Conservation (phyloP, 2,329 filamentous ascomycete genomes). For the Stagonosporopsis tanaceti region DNA sequence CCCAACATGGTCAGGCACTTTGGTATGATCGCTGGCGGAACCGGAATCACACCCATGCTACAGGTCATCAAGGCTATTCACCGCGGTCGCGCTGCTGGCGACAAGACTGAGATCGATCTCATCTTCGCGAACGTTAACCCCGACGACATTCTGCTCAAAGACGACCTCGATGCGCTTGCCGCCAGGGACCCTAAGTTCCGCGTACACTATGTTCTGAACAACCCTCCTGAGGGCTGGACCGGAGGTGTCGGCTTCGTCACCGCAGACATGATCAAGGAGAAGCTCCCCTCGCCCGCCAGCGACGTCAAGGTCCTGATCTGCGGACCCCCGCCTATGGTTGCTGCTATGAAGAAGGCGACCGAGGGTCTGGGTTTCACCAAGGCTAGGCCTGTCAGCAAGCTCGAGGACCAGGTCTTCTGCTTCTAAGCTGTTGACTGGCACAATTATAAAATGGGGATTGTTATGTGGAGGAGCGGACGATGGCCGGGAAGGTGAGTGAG, state of each 20-base stretch:
- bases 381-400: slow-evolving; percentile 93
- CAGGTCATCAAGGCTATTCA: slow-evolving; percentile 93
- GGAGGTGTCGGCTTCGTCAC: slow-evolving; percentile 96
- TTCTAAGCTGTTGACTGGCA: slow-evolving; percentile 65
- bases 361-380: slow-evolving; percentile 91
- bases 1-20: slow-evolving; percentile 97
- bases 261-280: slow-evolving; percentile 90
- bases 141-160: slow-evolving; percentile 91
- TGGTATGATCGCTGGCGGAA: slow-evolving; percentile 97
- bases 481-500: not conserved
- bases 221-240: slow-evolving; percentile 88
- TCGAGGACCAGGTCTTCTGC: slow-evolving; percentile 96
- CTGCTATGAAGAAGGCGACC: slow-evolving; percentile 94
- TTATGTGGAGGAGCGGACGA: not conserved
- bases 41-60: slow-evolving; percentile 97
- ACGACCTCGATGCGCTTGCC: slow-evolving; percentile 84
- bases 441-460: no score
- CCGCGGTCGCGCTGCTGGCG: slow-evolving; percentile 75
- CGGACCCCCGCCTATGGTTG: slow-evolving; percentile 95
- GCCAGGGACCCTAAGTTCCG: slow-evolving; percentile 82
- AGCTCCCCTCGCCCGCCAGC: slow-evolving; percentile 79
- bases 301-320: slow-evolving; percentile 96
- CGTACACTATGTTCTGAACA: slow-evolving; percentile 95
- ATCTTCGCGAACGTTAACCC: slow-evolving; percentile 96
- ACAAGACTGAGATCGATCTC: slow-evolving; percentile 84